A percentile compares a stretch with the other conserved stretches of the same genome.
Evolutionary conservation across 164 flowering plant genomes (phyloP).

Genomic region (Magnolia changhungtana): DNA sequence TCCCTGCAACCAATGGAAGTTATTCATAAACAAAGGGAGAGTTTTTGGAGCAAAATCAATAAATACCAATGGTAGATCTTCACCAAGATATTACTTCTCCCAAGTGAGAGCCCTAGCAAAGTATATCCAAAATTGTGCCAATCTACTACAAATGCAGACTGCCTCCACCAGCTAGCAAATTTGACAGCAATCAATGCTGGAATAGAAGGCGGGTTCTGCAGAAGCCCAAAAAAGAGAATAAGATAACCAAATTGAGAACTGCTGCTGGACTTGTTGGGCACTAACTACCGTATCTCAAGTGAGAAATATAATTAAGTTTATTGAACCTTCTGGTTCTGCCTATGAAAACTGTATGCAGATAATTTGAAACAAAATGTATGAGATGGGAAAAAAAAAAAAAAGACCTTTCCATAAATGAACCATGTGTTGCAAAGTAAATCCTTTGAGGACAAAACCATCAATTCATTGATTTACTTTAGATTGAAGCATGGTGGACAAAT

Average conservation of each 20-base stretch:
- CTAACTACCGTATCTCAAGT: no score
- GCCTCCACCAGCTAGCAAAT: conserved; percentile 82
- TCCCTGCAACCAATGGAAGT: not conserved
- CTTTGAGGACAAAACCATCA: no score
- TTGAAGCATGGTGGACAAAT: no score
- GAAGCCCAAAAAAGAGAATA: conserved; percentile 10
- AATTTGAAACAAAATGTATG: no score
- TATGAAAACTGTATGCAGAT: no score
- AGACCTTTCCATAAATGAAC: not conserved
- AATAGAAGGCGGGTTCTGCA: conserved; percentile 96
- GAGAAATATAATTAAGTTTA: not conserved
- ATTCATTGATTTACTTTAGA: no score
- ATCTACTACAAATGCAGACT: conserved; percentile 65
- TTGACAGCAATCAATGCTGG: conserved; percentile 86
- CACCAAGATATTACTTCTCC: conserved; percentile 75
- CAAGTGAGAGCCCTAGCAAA: conserved; percentile 69
- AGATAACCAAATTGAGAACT: not conserved
- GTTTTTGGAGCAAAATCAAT: conserved; percentile 2
- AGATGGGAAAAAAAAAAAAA: not conserved
- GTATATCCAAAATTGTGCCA: conserved; percentile 99
- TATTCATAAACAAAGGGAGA: not conserved
- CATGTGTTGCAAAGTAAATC: no score
- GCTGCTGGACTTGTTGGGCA: not conserved
- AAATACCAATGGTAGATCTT: conserved; percentile 68
- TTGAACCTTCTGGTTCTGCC: no score